Base-by-base conservation (phyloP, 73 alveolate genomes). In the Paramecium tetraurelia region DNA sequence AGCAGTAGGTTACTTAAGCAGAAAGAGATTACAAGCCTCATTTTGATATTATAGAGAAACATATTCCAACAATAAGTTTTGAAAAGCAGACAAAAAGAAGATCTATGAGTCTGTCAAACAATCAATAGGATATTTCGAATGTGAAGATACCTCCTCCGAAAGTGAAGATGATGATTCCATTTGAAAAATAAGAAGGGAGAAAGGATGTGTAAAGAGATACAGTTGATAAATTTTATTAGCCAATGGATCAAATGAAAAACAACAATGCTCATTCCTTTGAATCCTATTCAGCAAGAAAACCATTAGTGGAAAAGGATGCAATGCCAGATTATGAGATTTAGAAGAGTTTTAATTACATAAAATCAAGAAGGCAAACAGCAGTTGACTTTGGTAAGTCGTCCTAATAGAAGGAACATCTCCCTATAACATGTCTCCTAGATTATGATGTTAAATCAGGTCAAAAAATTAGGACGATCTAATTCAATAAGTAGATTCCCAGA, bases 221-320 rank as follows among this genome's bases (percentile, higher is more conserved):
- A 24, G 57, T 80, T 40, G 90, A 80, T 41, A 80, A 33, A 22
- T 41, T 80, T 80, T 80, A 80, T 80, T 22, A 40, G 16, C 70
- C 90, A 18, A 24, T 27, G 20, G 75, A 41, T 24, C 12, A 14
- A 72, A 1, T 16, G 10, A 31, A 33, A 24, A 80, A 29, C 4
- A 40, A 80, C 31, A 80, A 48, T 24, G 72, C 72, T 44, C 90
- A 80, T 80, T 80, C 90, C 16, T 80, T 80, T 80, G 90, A 80
- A 22, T 80, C 90, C 1, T 80, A 80, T 80, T 80, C 90, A 43
- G 43, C 70, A 41, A 41, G 90, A 44, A 80, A 80, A 46, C 90
- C 90, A n/a, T 27, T 80, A 12, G 70, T 24, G 8, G 70, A 80
- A 27, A 80, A 80, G 48, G 70, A 40, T 21, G 90, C 75, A 18